A percentile compares a stretch with the other conserved stretches of the same genome.
Conservation (phyloP, 2,329 filamentous ascomycete species). For the Cordyceps fumosorosea region DNA sequence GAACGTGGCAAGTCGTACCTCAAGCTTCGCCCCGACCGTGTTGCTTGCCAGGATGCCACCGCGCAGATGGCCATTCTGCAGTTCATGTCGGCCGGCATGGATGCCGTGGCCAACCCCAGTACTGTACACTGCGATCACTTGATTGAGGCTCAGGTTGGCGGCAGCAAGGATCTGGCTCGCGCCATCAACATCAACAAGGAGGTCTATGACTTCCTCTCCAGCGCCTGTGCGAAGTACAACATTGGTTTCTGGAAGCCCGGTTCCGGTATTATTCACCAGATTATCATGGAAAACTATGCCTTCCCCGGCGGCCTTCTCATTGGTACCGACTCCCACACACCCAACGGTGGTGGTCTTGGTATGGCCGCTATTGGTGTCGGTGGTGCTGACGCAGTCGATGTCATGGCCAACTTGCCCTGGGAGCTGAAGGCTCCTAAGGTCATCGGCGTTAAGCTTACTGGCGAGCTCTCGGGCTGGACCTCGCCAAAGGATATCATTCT, state of each 20-base stretch:
- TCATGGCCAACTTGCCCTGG: slow-evolving; percentile 96
- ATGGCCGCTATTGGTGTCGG: slow-evolving; percentile 95
- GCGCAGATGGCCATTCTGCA: slow-evolving; percentile 99
- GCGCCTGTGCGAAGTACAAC: slow-evolving; percentile 97
- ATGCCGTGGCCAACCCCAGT: slow-evolving; percentile 84
- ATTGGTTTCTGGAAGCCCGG: slow-evolving; percentile 99
- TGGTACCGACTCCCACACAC: slow-evolving; percentile 96
- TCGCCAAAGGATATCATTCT: slow-evolving; percentile 95
- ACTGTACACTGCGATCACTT: slow-evolving; percentile 99
- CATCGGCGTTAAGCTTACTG: slow-evolving; percentile 93
- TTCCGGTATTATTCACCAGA: slow-evolving; percentile 99
- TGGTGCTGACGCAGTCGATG: slow-evolving; percentile 96
- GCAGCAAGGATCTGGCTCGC: slow-evolving; percentile 85
- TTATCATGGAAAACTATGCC: slow-evolving; percentile 96
- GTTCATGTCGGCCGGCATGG: slow-evolving; percentile 99
- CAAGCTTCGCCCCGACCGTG: slow-evolving; percentile 92
- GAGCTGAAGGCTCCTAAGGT: slow-evolving; percentile 97
- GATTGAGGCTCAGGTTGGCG: slow-evolving; percentile 95
- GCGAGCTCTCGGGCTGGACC: slow-evolving; percentile 83
- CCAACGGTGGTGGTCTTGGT: slow-evolving; percentile 92
- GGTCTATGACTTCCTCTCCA: slow-evolving; percentile 94
- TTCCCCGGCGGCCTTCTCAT: slow-evolving; percentile 98
- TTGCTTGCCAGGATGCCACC: slow-evolving; percentile 98
- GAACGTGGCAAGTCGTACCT: slow-evolving; percentile 94
- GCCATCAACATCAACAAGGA: slow-evolving; percentile 96